phyloP scores from a whole-genome alignment of 2,329 filamentous ascomycete genomes.

The Fusarium floridanum region DNA sequence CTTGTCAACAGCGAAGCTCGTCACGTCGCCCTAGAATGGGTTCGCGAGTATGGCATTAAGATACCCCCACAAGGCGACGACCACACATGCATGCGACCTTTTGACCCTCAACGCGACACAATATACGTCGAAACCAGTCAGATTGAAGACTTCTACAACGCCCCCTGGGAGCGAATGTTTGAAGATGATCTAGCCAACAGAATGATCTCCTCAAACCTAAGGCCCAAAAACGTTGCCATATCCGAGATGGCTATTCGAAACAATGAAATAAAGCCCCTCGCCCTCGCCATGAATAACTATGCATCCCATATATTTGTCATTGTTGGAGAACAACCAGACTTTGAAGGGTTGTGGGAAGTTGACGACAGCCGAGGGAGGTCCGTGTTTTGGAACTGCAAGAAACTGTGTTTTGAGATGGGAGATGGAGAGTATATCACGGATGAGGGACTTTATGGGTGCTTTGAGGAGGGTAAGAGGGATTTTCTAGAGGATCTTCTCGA shows the following conservation, averaged over 20 bases:
- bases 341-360: conserved; percentile 12
- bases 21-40: conserved; percentile 8
- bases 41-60: neutral
- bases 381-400: neutral
- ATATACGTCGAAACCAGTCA: conserved; percentile 19
- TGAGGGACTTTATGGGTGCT: neutral
- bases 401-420: neutral
- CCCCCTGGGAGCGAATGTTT: neutral
- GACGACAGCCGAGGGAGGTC: neutral
- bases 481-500: neutral
- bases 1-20: conserved; percentile 23
- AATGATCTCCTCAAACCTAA: neutral
- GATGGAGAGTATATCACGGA: neutral
- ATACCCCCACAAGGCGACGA: neutral
- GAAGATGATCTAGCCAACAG: neutral
- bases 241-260: neutral
- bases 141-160: neutral
- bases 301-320: conserved; percentile 4
- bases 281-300: neutral
- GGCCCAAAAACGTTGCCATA: conserved; percentile 5
- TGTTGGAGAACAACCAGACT: conserved; percentile 4
- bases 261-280: rapidly evolving
- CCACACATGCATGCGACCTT: conserved; percentile 12
- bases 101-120: conserved; percentile 1
- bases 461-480: neutral